Evolutionary conservation across 2,329 filamentous ascomycete genomes (phyloP), one percentile per base, ranked within the genome.

Genomic region (Alternaria panax): DNA sequence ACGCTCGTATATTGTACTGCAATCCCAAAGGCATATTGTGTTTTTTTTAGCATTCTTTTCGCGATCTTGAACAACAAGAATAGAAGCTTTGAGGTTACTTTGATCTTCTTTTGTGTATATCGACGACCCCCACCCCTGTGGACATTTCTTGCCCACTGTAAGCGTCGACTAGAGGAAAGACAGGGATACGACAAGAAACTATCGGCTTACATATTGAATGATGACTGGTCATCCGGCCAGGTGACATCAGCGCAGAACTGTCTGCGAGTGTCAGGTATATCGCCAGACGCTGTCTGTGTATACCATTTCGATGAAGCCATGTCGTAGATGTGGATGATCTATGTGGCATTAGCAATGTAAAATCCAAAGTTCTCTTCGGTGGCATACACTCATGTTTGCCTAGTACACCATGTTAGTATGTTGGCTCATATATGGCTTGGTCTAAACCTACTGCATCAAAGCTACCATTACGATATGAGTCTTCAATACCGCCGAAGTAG

Each of bases 161-260:
- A 18, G 36, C 36, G 36, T 20, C n/a, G 36, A 40, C 1, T 18
- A 40, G 11, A 40, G 36, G n/a, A 40, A 40, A n/a, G 8, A 8
- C 36, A 20, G 18, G n/a, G n/a, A 20, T 9, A 20, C 12, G 4
- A 20, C 36, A 40, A 34, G 28, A 30, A 30, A 4, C 28, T 1
- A 34, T 12, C 16, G 6, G 24, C 85, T 74, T 67, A 88, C 85
- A 90, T 86, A 64, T 90, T 89, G 68, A 88, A 89, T 7, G 85
- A 88, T 14, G 86, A 87, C 54, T 82, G 79, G 65, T 89, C 87
- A 8, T 80, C 67, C 0, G 87, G 82, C 82, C 86, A 88, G 2
- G 85, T 84, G 14, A 82, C 85, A 48, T 86, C 87, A 3, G 86
- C 86, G 69, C 87, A 90, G 62, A 89, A 89, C 27, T 85, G 82